Evolutionary conservation across 768 basidiomycete species (phyloP), one percentile per base, ranked within the genome.

Genomic region (Sarcodon sp.): DNA sequence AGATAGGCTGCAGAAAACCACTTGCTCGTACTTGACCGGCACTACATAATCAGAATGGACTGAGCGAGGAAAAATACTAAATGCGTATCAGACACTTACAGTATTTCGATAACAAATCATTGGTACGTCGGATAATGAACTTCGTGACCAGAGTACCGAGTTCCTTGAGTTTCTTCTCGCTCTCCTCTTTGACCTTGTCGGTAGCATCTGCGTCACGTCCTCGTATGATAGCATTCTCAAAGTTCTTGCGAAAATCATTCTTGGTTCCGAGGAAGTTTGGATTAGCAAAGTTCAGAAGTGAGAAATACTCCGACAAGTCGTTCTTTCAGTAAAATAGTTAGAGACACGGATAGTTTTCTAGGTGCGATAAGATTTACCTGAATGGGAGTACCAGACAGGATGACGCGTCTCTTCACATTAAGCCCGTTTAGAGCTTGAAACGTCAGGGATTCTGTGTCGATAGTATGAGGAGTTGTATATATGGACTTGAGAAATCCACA

Each of bases 21-120:
- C 87, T 51, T 97, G 91, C 62, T 98, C 96, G 66, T 98, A 98
- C 64, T 99, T 99, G 66, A 99, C 90, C 7, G 96, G 96, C 31
- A 99, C 94, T 98, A 57, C 1, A 27, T 4, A 46, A 44, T 21
- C 9, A 7, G 48, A 16, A 35, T 21, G 39, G 50, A 55, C 39
- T 27, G 44, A 32, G 35, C 31, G 35, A 43, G 49, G 18, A n/a
- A 11, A 44, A 33, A 48, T 13, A 35, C 10, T 15, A 47, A 27
- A n/a, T 39, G 43, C 47, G 21, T 35, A 31, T 8, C 21, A 46
- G 12, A 9, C 12, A 77, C 89, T 54, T 52, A 93, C 92, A 64
- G 58, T 97, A 97, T 69, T 97, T 97, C 10, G 91, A 93, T 37
- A 97, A 69, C 16, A 97, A 66, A 58, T 96, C 92, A 58, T 97